Base-by-base conservation (phyloP, 2,329 filamentous ascomycete species). In the Dactylellina drechsleri region DNA sequence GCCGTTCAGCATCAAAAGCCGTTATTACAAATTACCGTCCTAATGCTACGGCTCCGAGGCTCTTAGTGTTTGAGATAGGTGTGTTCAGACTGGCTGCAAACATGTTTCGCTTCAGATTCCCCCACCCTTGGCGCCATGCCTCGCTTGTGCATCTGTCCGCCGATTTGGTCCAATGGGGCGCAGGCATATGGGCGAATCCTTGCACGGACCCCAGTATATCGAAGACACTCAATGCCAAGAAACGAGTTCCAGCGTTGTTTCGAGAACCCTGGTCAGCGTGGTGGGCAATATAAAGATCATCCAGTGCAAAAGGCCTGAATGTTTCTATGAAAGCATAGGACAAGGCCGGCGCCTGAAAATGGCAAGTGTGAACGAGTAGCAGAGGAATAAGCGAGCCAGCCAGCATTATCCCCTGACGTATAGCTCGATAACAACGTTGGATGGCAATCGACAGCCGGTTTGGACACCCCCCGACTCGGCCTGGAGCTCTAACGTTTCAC, bases 31-130 rank as follows among this genome's bases (percentile, higher is more conserved):
- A 52, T 52, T 10, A 31, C 36, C 16, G 10, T 36, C 47, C 60
- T 36, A 36, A 57, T 73, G 56, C 61, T 66, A 73, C 68, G 49
- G 36, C 50, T 64, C 47, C 62, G 70, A 67, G 50, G 70, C 62
- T 66, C 43, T 43, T 47, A 47, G 70, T 47, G 70, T 74, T 74
- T 74, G 50, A 50, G 54, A 59, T 12, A 60, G 56, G 70, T 23
- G 20, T 47, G n/a, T 64, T 74, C 60, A 53, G 70, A 74, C 67
- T 13, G 47, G 61, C 56, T 47, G 61, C 60, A 74, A 74, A 74
- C 70, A 74, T 52, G 70, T 74, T 74, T 74, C 70, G 70, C 70
- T 67, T 74, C 70, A 74, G 61, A 74, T 50, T 41, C 70, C 70
- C 70, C 56, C 57, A 50, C 62, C 57, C 62, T 74, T 45, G 70